Conservation (phyloP, 2,329 filamentous ascomycete genomes). For the Cylindrodendrum hubeiense region DNA sequence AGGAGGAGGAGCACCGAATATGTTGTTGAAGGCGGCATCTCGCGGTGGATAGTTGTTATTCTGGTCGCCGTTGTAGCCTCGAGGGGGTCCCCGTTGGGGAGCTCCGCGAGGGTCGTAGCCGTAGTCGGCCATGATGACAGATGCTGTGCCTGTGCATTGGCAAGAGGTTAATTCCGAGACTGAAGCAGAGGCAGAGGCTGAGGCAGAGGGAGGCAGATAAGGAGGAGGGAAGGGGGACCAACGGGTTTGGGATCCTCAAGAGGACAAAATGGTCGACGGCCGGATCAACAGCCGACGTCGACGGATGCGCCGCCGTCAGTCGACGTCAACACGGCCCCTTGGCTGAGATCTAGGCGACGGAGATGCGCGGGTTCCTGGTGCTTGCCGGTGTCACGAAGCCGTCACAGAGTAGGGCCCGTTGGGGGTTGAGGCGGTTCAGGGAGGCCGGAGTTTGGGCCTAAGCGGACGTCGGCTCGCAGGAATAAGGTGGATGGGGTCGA, state of each 20-base stretch:
- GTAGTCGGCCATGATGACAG: slow-evolving; percentile 68
- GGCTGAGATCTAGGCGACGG: slow-evolving; percentile 28
- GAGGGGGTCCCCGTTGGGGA: slow-evolving; percentile 52
- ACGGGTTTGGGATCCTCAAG: slow-evolving; percentile 35
- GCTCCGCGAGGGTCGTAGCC: slow-evolving; percentile 65
- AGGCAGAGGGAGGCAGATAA: neutral
- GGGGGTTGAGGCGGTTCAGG: slow-evolving; percentile 20
- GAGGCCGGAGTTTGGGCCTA: slow-evolving; percentile 32
- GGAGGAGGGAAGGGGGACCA: slow-evolving; percentile 31
- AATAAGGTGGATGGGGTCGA: slow-evolving; percentile 39
- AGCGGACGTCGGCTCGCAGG: slow-evolving; percentile 40
- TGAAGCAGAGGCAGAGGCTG: neutral
- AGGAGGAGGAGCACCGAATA: slow-evolving; percentile 88
- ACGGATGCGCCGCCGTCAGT: slow-evolving; percentile 50
- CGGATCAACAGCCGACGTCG: slow-evolving; percentile 45
- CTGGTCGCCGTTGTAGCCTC: slow-evolving; percentile 62
- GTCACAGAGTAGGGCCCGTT: slow-evolving; percentile 32
- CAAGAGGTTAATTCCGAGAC: slow-evolving; percentile 28
- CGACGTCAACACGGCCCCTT: slow-evolving; percentile 45
- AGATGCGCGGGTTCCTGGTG: slow-evolving; percentile 29
- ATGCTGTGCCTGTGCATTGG: slow-evolving; percentile 32
- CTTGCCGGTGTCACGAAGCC: slow-evolving; percentile 29
- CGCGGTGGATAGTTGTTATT: slow-evolving; percentile 78
- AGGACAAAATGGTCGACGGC: slow-evolving; percentile 41
- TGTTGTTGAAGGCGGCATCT: slow-evolving; percentile 95